Evolutionary conservation across 148 eudicot species (phyloP).

Genomic region (Oxyria digyna): DNA sequence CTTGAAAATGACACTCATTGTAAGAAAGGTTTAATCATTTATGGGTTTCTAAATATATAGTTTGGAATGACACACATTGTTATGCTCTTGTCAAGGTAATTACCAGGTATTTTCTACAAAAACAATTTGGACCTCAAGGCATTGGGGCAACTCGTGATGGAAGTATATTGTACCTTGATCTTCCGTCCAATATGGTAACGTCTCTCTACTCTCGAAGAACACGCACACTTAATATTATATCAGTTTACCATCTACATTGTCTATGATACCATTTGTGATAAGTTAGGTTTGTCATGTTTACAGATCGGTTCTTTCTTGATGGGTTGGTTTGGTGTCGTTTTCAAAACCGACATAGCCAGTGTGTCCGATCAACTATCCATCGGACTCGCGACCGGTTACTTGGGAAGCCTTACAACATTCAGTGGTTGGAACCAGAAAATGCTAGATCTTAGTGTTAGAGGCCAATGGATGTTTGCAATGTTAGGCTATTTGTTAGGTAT

Average conservation of each 20-base stretch:
- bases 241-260: too few species aligned
- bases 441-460: slow-evolving; percentile 70
- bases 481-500: slow-evolving; percentile 60
- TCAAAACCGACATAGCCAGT: slow-evolving; percentile 49
- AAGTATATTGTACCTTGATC: slow-evolving; percentile 63
- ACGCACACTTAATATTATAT: too few species aligned
- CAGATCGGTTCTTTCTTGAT: slow-evolving; percentile 90
- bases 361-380: slow-evolving; percentile 51
- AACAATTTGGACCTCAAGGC: slow-evolving; percentile 57
- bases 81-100: slow-evolving; percentile 30
- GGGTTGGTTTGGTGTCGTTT: slow-evolving; percentile 96
- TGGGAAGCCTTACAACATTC: slow-evolving; percentile 88
- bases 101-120: slow-evolving; percentile 54
- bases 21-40: too few species aligned
- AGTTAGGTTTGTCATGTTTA: background rate
- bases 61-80: too few species aligned
- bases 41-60: too few species aligned
- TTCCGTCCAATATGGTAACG: slow-evolving; percentile 83
- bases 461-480: slow-evolving; percentile 54
- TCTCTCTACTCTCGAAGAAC: too few species aligned
- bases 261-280: too few species aligned
- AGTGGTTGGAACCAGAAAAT: slow-evolving; percentile 95
- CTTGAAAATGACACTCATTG: too few species aligned
- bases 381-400: slow-evolving; percentile 76
- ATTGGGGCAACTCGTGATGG: slow-evolving; percentile 46